phyloP scores from a whole-genome alignment of 176 grass and related monocot species.

The Cymbopogon citratus region DNA sequence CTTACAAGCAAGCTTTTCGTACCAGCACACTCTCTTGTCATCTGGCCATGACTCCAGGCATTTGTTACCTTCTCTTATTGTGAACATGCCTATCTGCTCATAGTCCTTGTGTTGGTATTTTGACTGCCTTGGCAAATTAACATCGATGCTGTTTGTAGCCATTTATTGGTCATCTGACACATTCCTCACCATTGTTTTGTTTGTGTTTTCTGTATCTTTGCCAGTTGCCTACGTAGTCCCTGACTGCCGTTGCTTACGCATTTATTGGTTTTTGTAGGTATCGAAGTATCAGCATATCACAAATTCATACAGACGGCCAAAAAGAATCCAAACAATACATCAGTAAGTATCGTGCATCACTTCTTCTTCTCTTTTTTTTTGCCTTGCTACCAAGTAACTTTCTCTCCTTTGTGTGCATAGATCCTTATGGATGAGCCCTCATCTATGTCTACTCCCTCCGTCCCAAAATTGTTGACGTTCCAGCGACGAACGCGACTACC shows the following conservation, averaged over 20 bases:
- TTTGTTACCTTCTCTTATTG: not conserved
- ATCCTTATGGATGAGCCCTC: not conserved
- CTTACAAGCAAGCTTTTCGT: not conserved
- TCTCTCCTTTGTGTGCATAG: not conserved
- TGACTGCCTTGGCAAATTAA: too few species aligned
- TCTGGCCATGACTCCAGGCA: not conserved
- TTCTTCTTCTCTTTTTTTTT: not conserved
- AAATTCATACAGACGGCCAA: not conserved
- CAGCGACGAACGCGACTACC: too few species aligned
- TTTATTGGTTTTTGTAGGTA: not conserved
- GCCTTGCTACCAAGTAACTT: not conserved
- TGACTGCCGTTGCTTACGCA: not conserved
- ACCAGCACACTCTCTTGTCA: not conserved
- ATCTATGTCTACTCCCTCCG: too few species aligned
- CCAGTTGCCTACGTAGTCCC: not conserved
- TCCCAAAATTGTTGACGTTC: too few species aligned
- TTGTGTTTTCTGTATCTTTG: not conserved
- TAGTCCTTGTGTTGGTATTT: not conserved
- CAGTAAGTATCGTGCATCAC: not conserved
- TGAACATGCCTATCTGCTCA: not conserved
- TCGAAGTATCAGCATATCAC: not conserved
- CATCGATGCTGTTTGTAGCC: not conserved
- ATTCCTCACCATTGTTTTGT: not conserved
- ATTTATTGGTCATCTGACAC: not conserved
- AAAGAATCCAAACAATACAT: not conserved